phyloP scores from a whole-genome alignment of 2,329 filamentous ascomycete genomes.

The Cercospora sp. region DNA sequence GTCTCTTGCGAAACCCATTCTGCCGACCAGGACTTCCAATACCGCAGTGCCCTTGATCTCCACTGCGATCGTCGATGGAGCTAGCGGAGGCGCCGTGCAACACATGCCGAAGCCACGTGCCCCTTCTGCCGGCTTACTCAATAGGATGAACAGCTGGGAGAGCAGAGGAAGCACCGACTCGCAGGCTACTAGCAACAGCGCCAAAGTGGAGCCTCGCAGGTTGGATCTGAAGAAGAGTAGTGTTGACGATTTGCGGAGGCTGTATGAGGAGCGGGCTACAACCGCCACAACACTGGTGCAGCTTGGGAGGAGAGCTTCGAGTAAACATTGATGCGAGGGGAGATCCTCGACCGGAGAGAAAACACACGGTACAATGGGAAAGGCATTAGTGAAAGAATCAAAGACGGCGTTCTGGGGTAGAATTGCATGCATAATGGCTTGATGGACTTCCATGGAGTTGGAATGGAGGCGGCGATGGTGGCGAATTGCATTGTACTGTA shows the following conservation, averaged over 20 bases:
- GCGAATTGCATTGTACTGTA: not conserved
- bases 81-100: slow-evolving; percentile 4
- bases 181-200: slow-evolving; percentile 2
- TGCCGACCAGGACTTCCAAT: slow-evolving; percentile 19
- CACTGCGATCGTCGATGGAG: slow-evolving; percentile 10
- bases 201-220: slow-evolving; percentile 34
- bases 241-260: slow-evolving; percentile 49
- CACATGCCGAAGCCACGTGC: slow-evolving; percentile 33
- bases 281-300: slow-evolving; percentile 36
- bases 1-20: slow-evolving; percentile 30
- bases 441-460: not conserved
- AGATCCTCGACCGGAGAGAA: not conserved
- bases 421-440: not conserved
- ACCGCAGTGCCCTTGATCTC: slow-evolving; percentile 23
- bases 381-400: not conserved
- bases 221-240: slow-evolving; percentile 48
- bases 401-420: not conserved
- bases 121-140: slow-evolving; percentile 47
- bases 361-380: not conserved
- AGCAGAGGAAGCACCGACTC: slow-evolving; percentile 10
- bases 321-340: slow-evolving; percentile 7
- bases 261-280: slow-evolving; percentile 51
- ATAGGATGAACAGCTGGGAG: slow-evolving; percentile 51
- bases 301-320: slow-evolving; percentile 20
- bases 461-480: not conserved